A percentile compares a stretch with the other conserved stretches of the same genome.
Evolutionary conservation across 2,329 filamentous ascomycete species (phyloP).

Genomic region (Fusarium globosum): DNA sequence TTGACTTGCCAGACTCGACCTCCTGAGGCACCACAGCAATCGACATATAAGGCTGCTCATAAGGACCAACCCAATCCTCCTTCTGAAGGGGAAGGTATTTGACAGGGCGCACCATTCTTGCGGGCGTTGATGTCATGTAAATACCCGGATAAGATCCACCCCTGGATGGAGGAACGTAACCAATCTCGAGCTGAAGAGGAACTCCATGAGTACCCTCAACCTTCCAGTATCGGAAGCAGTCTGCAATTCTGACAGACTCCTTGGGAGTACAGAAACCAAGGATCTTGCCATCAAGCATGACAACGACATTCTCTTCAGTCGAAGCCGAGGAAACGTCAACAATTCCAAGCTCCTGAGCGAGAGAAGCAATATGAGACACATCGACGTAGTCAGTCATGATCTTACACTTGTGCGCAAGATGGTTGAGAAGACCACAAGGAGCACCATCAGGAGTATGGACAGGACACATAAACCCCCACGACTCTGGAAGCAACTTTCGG

Average conservation of each 20-base stretch:
- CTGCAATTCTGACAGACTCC: slow-evolving; percentile 82
- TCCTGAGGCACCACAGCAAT: slow-evolving; percentile 93
- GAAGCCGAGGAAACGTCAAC: slow-evolving; percentile 80
- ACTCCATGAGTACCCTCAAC: slow-evolving; percentile 86
- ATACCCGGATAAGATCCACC: slow-evolving; percentile 97
- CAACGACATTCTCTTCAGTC: slow-evolving; percentile 83
- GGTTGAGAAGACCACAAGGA: slow-evolving; percentile 94
- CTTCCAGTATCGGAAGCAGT: slow-evolving; percentile 95
- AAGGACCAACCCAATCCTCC: slow-evolving; percentile 88
- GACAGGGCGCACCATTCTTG: slow-evolving; percentile 90
- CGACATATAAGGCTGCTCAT: slow-evolving; percentile 98
- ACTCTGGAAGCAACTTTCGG: slow-evolving; percentile 93
- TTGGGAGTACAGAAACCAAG: slow-evolving; percentile 90
- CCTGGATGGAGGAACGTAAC: slow-evolving; percentile 86
- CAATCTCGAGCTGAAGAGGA: slow-evolving; percentile 87
- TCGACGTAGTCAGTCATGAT: slow-evolving; percentile 83
- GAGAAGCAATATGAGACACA: slow-evolving; percentile 76
- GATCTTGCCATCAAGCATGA: slow-evolving; percentile 91
- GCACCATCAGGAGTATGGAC: slow-evolving; percentile 97
- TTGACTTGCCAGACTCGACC: slow-evolving; percentile 86
- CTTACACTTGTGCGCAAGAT: slow-evolving; percentile 93
- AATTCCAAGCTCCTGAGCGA: slow-evolving; percentile 84
- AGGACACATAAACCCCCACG: slow-evolving; percentile 97
- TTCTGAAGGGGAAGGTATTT: slow-evolving; percentile 91
- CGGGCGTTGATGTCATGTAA: slow-evolving; percentile 88